A percentile compares a stretch with the other conserved stretches of the same genome.
Evolutionary conservation across 2,329 filamentous ascomycete genomes (phyloP).

Genomic region (Chrysoporthe cubensis): DNA sequence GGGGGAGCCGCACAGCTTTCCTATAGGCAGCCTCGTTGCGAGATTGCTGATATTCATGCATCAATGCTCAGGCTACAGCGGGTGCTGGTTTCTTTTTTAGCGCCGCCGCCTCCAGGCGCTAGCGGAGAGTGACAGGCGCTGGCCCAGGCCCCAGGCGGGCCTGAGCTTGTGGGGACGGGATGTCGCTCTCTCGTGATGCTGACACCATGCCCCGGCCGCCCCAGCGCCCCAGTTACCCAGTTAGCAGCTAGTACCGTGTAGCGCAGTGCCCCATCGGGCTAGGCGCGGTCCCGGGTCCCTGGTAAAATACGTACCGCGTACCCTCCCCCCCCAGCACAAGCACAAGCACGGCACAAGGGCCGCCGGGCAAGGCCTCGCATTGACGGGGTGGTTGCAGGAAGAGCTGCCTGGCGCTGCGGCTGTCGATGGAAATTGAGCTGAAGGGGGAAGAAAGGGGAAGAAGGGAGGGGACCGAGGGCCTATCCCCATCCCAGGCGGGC

Average conservation of each 20-base stretch:
- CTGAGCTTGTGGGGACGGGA: neutral
- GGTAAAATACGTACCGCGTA: neutral
- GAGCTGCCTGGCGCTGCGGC: too few species aligned
- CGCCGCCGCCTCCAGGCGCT: neutral
- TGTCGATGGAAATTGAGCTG: too few species aligned
- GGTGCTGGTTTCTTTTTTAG: slow-evolving; percentile 1
- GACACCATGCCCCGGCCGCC: neutral
- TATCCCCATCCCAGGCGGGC: neutral
- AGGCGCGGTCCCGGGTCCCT: neutral
- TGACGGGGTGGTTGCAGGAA: neutral
- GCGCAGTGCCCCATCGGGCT: neutral
- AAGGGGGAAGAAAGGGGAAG: neutral
- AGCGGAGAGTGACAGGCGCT: neutral
- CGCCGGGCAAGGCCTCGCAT: neutral
- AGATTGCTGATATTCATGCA: slow-evolving; percentile 29
- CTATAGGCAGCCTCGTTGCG: slow-evolving; percentile 9
- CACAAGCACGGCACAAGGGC: too few species aligned
- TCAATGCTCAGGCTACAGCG: slow-evolving; percentile 18
- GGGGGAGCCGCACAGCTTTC: neutral
- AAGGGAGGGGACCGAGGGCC: neutral
- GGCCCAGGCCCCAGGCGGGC: neutral
- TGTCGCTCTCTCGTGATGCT: neutral
- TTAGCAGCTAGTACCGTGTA: neutral
- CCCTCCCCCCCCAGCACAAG: too few species aligned
- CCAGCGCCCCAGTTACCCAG: too few species aligned